phyloP scores from a whole-genome alignment of 2,329 filamentous ascomycete species.

The Pleoardoris graminearum region DNA sequence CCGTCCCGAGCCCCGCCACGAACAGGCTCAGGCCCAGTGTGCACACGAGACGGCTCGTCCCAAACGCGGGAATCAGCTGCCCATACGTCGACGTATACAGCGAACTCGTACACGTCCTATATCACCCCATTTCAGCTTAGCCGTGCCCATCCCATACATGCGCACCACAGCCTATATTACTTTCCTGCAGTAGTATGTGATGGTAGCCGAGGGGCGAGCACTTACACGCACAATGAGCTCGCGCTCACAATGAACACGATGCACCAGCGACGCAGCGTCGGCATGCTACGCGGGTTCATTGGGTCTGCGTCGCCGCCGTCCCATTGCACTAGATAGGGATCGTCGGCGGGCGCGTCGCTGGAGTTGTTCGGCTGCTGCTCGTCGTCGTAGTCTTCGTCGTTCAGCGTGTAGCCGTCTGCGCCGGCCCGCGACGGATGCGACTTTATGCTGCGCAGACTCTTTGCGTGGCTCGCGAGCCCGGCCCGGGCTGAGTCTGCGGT shows the following conservation, averaged over 20 bases:
- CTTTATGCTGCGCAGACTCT: constrained; percentile 22
- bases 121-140: constrained; percentile 7
- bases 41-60: constrained; percentile 69
- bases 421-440: constrained; percentile 44
- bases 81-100: constrained; percentile 83
- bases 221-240: constrained; percentile 82
- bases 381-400: constrained; percentile 29
- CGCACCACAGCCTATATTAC: constrained; percentile 6
- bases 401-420: constrained; percentile 45
- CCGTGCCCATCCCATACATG: not conserved
- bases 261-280: constrained; percentile 71
- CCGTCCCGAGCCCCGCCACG: constrained; percentile 71
- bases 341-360: constrained; percentile 34
- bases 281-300: constrained; percentile 72
- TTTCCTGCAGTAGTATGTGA: constrained; percentile 10
- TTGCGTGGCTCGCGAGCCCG: constrained; percentile 7
- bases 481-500: not conserved
- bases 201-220: constrained; percentile 30
- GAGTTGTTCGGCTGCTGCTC: constrained; percentile 21
- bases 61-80: constrained; percentile 76
- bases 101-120: constrained; percentile 80
- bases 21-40: constrained; percentile 82
- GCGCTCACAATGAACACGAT: constrained; percentile 74
- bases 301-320: constrained; percentile 74
- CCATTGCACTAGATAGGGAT: constrained; percentile 72